Evolutionary conservation across 371 early-diverging fungal genomes (phyloP).

Genomic region (Chytridiales sp.): DNA sequence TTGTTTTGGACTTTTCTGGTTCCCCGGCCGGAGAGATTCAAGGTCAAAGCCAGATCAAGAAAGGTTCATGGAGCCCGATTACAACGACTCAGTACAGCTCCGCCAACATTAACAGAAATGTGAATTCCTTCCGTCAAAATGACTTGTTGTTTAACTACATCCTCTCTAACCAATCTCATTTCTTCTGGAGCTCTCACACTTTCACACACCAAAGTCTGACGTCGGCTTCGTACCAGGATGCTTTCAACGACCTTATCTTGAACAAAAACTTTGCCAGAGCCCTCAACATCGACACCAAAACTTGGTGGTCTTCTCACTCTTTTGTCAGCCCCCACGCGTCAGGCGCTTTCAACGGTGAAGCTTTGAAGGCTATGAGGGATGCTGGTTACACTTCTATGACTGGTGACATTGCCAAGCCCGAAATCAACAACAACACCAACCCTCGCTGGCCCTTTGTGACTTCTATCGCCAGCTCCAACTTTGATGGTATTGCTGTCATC

Average conservation of each 20-base stretch:
- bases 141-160: background rate
- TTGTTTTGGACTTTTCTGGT: background rate
- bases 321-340: conserved; percentile 18
- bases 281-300: background rate
- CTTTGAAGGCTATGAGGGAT: conserved; percentile 22
- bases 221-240: conserved; percentile 14
- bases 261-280: conserved; percentile 15
- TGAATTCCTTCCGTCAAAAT: background rate
- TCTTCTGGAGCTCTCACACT: conserved; percentile 16
- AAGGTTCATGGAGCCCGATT: conserved; percentile 11
- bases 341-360: conserved; percentile 36
- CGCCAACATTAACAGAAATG: background rate
- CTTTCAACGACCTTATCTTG: conserved; percentile 19
- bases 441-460: conserved; percentile 24
- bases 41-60: conserved; percentile 26
- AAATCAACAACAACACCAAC: conserved; percentile 14
- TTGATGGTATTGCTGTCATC: conserved; percentile 24
- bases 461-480: conserved; percentile 19
- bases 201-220: conserved; percentile 16
- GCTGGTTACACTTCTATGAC: conserved; percentile 24
- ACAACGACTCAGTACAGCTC: background rate
- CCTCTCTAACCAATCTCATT: background rate
- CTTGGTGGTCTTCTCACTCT: background rate
- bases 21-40: background rate
- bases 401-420: conserved; percentile 30